Base-by-base conservation (phyloP, 2,329 filamentous ascomycete genomes). In the Aspergillus quadrilineatus region DNA sequence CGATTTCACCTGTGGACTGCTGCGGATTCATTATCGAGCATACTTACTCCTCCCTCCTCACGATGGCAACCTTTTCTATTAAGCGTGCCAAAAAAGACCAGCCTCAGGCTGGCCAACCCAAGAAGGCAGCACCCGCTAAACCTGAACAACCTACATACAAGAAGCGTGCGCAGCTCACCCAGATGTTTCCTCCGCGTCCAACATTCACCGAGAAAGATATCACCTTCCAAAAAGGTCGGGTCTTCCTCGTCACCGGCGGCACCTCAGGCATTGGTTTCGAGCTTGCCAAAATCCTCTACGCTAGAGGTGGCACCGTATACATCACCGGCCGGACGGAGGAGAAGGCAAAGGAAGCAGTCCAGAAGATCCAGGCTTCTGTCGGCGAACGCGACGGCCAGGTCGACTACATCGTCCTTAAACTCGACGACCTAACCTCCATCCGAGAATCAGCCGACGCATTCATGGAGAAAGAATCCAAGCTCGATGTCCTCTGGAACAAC, bases 321-420 rank as follows among this genome's bases (percentile, higher is more conserved):
- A 56, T 49, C 42, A 43, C 48, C 1, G 54, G 48, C 17, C 48
- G 54, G 6, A 46, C 50, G 17, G 50, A 41, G 22, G 50, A 53
- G 10, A 53, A 46, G 32, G 50, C 32, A 14, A 46, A 53, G 32
- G 34, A 39, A n/a, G 50, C 50, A 9, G 43, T 53, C 8, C 6
- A 47, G 29, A 42, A 53, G 4, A 53, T 53, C 14, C 43, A 14
- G 22, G 26, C 44, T 7, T 10, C 43, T 15, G 43, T 53, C 26
- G 14, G 14, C 14, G 50, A 53, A 34, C 50, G 50, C 6, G 50
- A 53, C 10, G 55, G 55, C 15, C 66, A 63, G 1, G 58, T 82
- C 12, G 72, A 73, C 42, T 80, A 78, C 53, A 65, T 83, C 14
- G 63, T 70, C n/a, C 68, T 84, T 4, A 80, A 84, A 70, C 68